These are phyloP conservation scores for Globisporangium cystogenes DNA, from an alignment of 352 stramenopile species.

Conservation along the genomic window DNA sequence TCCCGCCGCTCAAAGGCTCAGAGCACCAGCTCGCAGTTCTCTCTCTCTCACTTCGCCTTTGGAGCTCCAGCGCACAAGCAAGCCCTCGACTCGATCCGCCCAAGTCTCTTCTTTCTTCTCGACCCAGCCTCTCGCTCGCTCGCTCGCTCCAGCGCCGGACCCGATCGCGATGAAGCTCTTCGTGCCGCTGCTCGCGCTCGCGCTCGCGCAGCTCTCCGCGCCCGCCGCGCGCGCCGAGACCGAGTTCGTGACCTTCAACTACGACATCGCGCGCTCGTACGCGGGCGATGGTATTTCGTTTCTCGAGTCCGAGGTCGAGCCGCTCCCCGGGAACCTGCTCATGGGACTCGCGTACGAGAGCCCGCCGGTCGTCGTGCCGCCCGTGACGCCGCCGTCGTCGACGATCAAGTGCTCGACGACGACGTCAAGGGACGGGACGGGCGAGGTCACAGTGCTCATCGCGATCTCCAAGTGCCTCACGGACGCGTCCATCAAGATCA, in stretches of 20 bases:
- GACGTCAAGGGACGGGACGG: slow-evolving; percentile 2
- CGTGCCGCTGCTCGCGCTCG: not conserved
- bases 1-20: not conserved
- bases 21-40: too few relatives aligned
- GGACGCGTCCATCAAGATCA: slow-evolving; percentile 17
- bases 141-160: too few relatives aligned
- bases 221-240: not conserved
- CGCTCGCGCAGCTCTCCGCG: not conserved
- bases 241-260: slow-evolving; percentile 9
- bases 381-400: not conserved
- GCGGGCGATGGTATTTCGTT: slow-evolving; percentile 7
- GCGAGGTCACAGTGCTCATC: slow-evolving; percentile 29
- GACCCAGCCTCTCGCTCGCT: too few relatives aligned
- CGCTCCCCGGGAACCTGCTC: slow-evolving; percentile 3
- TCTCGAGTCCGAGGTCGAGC: slow-evolving; percentile 2
- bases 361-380: not conserved
- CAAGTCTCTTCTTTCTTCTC: not conserved
- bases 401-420: not conserved
- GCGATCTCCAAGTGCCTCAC: slow-evolving; percentile 59
- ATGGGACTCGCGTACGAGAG: not conserved
- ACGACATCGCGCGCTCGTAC: slow-evolving; percentile 9
- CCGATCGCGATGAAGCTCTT: not conserved
- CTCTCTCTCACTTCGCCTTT: not conserved
- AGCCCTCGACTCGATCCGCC: not conserved
- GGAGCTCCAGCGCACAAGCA: not conserved